Evolutionary conservation across 2,329 filamentous ascomycete species (phyloP).

Genomic region (Stachybotrys chlorohalonatus): DNA sequence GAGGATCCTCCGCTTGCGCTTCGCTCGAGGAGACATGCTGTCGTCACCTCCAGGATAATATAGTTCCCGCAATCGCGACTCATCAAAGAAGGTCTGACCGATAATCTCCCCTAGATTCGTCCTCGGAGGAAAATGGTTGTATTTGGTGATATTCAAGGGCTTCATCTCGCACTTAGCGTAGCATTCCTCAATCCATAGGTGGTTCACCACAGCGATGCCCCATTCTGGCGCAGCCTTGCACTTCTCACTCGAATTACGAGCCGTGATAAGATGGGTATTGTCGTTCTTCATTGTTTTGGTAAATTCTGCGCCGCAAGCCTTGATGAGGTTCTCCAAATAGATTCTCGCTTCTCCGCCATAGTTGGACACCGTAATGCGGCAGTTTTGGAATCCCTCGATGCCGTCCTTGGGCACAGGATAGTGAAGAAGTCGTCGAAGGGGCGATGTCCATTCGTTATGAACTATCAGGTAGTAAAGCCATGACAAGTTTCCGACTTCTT

Average conservation of each 20-base stretch:
- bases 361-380: constrained; percentile 85
- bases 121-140: constrained; percentile 75
- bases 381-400: constrained; percentile 67
- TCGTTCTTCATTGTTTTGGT: constrained; percentile 93
- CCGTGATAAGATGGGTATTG: constrained; percentile 92
- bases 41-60: constrained; percentile 59
- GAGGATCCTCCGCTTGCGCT: constrained; percentile 39
- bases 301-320: constrained; percentile 74
- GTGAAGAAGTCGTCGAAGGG: constrained; percentile 73
- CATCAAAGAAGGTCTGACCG: constrained; percentile 76
- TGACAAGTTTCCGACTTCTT: constrained; percentile 82
- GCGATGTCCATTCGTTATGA: constrained; percentile 80
- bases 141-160: constrained; percentile 62
- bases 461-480: constrained; percentile 94
- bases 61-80: constrained; percentile 47
- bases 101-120: constrained; percentile 92
- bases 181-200: constrained; percentile 95
- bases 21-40: constrained; percentile 29
- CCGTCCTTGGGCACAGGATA: constrained; percentile 75
- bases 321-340: constrained; percentile 87
- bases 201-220: constrained; percentile 84
- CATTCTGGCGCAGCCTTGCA: constrained; percentile 87
- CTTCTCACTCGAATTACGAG: constrained; percentile 83
- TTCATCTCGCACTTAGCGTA: constrained; percentile 81
- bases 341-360: constrained; percentile 90